phyloP scores from a whole-genome alignment of 768 basidiomycete species.

The Lentinula detonsa region DNA sequence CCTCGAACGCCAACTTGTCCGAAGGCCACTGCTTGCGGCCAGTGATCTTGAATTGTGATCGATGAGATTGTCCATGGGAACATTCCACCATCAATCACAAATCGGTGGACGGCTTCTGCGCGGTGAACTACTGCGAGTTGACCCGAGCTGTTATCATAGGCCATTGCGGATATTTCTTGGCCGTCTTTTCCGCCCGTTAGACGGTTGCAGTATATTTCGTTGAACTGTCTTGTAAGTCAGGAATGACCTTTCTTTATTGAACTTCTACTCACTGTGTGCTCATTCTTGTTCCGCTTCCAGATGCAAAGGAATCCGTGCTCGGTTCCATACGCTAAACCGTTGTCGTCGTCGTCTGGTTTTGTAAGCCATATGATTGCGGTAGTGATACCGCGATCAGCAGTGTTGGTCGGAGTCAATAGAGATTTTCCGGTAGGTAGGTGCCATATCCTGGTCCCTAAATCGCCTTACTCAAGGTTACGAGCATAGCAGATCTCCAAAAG shows the following conservation, averaged over 20 bases:
- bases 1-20: not conserved
- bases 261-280: not conserved
- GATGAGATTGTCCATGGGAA: not conserved
- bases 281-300: not conserved
- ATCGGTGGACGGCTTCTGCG: not conserved
- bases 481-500: no score
- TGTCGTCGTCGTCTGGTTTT: not conserved
- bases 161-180: not conserved
- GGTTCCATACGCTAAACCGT: not conserved
- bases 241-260: not conserved
- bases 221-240: not conserved
- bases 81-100: not conserved
- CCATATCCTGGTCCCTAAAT: no score
- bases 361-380: not conserved
- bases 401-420: not conserved
- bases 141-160: not conserved
- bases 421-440: no score
- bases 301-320: not conserved
- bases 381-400: not conserved
- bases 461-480: no score
- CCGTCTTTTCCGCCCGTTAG: not conserved
- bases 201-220: no score
- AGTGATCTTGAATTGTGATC: not conserved
- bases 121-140: not conserved
- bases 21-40: not conserved